Conservation (phyloP, 1,139 yeast species). For the Yamadazyma pseudoaaseri region DNA sequence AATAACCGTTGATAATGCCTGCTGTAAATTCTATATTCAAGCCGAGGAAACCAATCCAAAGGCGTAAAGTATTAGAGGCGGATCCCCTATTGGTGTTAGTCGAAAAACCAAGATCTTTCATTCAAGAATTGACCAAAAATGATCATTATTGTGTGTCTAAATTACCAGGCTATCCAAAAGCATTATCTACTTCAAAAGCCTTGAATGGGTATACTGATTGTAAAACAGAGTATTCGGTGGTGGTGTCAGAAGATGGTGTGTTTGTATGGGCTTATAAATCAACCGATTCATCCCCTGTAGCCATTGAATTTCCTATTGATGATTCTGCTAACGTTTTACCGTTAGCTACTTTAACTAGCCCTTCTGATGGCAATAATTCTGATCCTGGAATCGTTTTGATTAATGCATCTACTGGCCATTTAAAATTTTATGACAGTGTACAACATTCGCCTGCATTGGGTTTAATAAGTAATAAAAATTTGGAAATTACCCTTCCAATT, state of each 20-base stretch:
- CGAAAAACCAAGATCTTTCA: slow-evolving; percentile 8
- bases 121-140: slow-evolving; percentile 58
- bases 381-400: slow-evolving; percentile 74
- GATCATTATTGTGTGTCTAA: slow-evolving; percentile 58
- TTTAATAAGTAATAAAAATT: slow-evolving; percentile 43
- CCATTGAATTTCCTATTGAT: slow-evolving; percentile 46
- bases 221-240: slow-evolving; percentile 53
- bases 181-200: slow-evolving; percentile 14
- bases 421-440: slow-evolving; percentile 66
- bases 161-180: slow-evolving; percentile 45
- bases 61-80: slow-evolving; percentile 3
- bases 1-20: too few relatives aligned
- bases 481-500: slow-evolving; percentile 39
- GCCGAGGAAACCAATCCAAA: slow-evolving; percentile 9
- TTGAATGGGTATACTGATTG: slow-evolving; percentile 55
- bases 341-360: slow-evolving; percentile 64
- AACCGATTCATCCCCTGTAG: slow-evolving; percentile 57
- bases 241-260: slow-evolving; percentile 49
- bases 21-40: slow-evolving; percentile 13
- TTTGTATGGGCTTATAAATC: slow-evolving; percentile 73
- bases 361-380: slow-evolving; percentile 52
- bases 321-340: slow-evolving; percentile 28
- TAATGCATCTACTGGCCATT: slow-evolving; percentile 52
- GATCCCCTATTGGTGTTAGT: slow-evolving; percentile 1
- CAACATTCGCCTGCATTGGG: slow-evolving; percentile 71